phyloP scores from a whole-genome alignment of 805 yeast genomes.

The Candida pseudofarinosa region DNA sequence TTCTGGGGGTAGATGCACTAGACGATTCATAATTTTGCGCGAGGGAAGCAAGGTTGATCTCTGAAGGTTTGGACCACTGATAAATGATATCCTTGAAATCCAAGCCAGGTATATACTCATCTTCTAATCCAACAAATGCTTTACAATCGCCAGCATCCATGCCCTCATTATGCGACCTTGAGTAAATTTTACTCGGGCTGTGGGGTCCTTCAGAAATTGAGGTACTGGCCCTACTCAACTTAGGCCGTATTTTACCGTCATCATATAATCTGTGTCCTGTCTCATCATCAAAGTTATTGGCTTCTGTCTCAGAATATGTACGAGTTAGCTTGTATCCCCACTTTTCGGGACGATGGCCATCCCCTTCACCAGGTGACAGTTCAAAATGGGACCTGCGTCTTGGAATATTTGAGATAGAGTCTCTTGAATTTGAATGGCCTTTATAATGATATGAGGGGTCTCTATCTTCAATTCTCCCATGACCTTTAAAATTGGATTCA shows the following conservation, averaged over 20 bases:
- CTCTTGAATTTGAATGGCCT: background rate
- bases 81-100: constrained; percentile 48
- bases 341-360: background rate
- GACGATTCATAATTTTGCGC: constrained; percentile 2
- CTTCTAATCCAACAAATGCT: constrained; percentile 51
- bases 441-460: background rate
- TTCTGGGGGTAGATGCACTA: constrained; percentile 3
- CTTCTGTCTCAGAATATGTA: constrained; percentile 64
- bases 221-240: constrained; percentile 16
- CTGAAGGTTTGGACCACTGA: constrained; percentile 41
- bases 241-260: constrained; percentile 50
- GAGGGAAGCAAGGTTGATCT: constrained; percentile 7
- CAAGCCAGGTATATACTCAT: constrained; percentile 73
- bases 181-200: constrained; percentile 20
- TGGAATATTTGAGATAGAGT: background rate
- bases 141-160: constrained; percentile 12
- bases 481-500: constrained; percentile 14
- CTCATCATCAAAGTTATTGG: constrained; percentile 51
- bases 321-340: constrained; percentile 36
- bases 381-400: background rate
- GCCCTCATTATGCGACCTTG: constrained; percentile 27
- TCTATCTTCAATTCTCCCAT: background rate
- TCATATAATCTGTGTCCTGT: constrained; percentile 54
- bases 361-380: background rate
- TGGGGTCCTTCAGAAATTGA: constrained; percentile 3